phyloP scores from a whole-genome alignment of 202 grass and related monocot genomes.

The Dendrocalamus latiflorus region DNA sequence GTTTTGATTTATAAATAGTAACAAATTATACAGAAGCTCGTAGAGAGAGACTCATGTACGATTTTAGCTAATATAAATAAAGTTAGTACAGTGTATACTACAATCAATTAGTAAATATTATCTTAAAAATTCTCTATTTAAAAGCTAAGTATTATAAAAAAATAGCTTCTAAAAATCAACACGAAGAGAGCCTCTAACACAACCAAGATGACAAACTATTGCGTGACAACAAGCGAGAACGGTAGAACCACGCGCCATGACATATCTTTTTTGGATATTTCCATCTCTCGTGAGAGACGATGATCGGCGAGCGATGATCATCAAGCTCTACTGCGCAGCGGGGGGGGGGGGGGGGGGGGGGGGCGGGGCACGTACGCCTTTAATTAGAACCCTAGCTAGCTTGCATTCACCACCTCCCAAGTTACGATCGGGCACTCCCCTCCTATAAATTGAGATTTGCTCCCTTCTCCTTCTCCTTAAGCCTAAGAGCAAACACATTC shows the following conservation, averaged over 20 bases:
- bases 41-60: no score
- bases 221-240: not conserved
- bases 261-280: not conserved
- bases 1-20: no score
- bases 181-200: no score
- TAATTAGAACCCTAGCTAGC: slow-evolving; percentile 26
- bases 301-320: not conserved
- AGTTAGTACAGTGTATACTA: no score
- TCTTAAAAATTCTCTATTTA: no score
- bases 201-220: not conserved
- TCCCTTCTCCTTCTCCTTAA: slow-evolving; percentile 9
- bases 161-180: no score
- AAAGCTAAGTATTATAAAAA: no score
- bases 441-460: slow-evolving; percentile 41
- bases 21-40: no score
- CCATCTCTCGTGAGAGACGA: no score
- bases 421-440: not conserved
- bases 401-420: slow-evolving; percentile 10
- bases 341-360: no score
- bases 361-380: not conserved
- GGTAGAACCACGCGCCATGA: not conserved
- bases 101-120: no score
- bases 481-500: not conserved
- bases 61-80: no score
- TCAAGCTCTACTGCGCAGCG: not conserved